Evolutionary conservation across 495 filamentous ascomycete genomes (phyloP).

Genomic region (Wilcoxina mikolae): DNA sequence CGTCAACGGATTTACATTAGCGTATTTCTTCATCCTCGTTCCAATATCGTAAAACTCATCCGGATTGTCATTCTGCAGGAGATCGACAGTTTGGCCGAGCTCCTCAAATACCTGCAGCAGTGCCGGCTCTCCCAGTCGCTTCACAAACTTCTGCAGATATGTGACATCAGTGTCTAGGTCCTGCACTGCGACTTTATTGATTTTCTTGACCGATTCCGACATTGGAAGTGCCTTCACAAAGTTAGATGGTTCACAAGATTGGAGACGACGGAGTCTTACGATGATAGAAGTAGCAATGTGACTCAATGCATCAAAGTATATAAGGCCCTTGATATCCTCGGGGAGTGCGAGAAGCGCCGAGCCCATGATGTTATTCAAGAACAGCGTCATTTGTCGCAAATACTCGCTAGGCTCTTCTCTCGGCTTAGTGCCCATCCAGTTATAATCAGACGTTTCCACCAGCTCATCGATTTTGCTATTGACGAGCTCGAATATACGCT

Average conservation of each 20-base stretch:
- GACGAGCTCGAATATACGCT: slow-evolving; percentile 94
- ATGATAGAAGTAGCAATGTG: slow-evolving; percentile 81
- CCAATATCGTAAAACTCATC: slow-evolving; percentile 90
- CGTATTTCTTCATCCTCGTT: slow-evolving; percentile 78
- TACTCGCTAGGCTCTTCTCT: slow-evolving; percentile 68
- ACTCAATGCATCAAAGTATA: slow-evolving; percentile 90
- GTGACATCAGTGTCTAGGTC: slow-evolving; percentile 69
- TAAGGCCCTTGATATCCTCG: slow-evolving; percentile 86
- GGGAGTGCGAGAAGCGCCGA: slow-evolving; percentile 82
- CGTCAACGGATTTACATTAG: slow-evolving; percentile 75
- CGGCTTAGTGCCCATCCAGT: slow-evolving; percentile 61
- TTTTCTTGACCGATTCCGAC: slow-evolving; percentile 59
- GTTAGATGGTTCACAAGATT: neutral
- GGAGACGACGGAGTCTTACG: slow-evolving; percentile 33
- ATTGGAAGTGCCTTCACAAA: slow-evolving; percentile 55
- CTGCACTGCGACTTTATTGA: slow-evolving; percentile 71
- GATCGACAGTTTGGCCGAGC: slow-evolving; percentile 70
- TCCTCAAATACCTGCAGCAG: slow-evolving; percentile 82
- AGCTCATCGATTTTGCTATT: slow-evolving; percentile 98
- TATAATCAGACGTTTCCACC: slow-evolving; percentile 89
- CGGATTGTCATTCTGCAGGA: slow-evolving; percentile 76
- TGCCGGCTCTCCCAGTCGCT: slow-evolving; percentile 61
- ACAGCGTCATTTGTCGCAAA: slow-evolving; percentile 82
- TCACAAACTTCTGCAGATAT: slow-evolving; percentile 72
- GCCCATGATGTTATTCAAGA: slow-evolving; percentile 92